Evolutionary conservation across 1,284 basidiomycete species (phyloP).

Genomic region (Laetiporus sulphureus): DNA sequence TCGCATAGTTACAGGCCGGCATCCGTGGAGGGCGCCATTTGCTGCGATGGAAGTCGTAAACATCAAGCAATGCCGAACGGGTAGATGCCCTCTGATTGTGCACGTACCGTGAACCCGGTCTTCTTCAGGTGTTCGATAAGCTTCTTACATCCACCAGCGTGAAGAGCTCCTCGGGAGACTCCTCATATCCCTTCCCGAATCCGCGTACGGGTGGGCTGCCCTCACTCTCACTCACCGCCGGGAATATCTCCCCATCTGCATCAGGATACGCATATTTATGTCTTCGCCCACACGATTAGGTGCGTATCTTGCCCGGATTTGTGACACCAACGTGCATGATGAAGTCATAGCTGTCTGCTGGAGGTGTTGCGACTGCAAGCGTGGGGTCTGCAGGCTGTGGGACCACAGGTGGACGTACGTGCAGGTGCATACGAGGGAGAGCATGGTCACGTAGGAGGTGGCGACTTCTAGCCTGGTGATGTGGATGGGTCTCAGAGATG

Average conservation of each 20-base stretch:
- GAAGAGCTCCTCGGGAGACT: constrained; percentile 29
- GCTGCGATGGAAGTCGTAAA: constrained; percentile 4
- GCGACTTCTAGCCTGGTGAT: constrained; percentile 50
- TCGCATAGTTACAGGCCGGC: constrained; percentile 28
- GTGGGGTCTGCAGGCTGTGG: constrained; percentile 26
- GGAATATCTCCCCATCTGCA: constrained; percentile 42
- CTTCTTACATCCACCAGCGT: constrained; percentile 32
- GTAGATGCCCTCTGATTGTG: no score
- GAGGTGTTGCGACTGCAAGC: constrained; percentile 29
- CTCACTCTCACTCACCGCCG: constrained; percentile 30
- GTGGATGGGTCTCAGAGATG: constrained; percentile 31
- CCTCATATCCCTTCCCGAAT: constrained; percentile 33
- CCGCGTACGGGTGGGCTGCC: constrained; percentile 28
- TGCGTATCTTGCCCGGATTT: constrained; percentile 43
- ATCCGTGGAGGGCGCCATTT: constrained; percentile 11
- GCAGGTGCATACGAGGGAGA: constrained; percentile 46
- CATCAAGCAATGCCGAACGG: no score
- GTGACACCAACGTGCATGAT: constrained; percentile 60
- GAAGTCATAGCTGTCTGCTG: constrained; percentile 50
- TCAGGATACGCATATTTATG: constrained; percentile 57
- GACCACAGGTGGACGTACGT: constrained; percentile 46
- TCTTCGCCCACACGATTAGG: constrained; percentile 54
- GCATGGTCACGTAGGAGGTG: constrained; percentile 46
- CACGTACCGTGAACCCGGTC: constrained; percentile 6
- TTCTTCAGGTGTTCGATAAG: constrained; percentile 14